Evolutionary conservation across 225 moss, liverwort and hornwort species (phyloP).

Genomic region (Anthoceros angustus): DNA sequence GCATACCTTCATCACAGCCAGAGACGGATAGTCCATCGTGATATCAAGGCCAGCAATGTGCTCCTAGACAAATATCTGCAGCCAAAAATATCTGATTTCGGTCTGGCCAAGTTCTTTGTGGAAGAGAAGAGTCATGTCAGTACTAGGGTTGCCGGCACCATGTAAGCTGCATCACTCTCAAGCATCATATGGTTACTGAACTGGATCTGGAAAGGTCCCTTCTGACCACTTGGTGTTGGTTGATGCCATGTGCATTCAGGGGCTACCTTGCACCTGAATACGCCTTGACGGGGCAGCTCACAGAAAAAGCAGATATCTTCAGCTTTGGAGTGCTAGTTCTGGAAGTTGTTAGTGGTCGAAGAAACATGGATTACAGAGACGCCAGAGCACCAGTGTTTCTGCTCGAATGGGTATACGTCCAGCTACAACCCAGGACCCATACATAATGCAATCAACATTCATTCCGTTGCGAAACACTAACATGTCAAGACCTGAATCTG

Average conservation of each 20-base stretch:
- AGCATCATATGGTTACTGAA: neutral
- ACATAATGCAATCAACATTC: too few relatives aligned
- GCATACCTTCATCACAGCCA: neutral
- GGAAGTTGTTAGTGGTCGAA: constrained; percentile 6
- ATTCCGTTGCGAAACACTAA: neutral
- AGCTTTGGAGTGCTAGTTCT: constrained; percentile 5
- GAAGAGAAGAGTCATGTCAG: neutral
- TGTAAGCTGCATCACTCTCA: neutral
- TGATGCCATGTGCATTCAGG: constrained; percentile 1
- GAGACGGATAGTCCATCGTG: neutral
- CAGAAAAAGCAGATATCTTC: constrained; percentile 6
- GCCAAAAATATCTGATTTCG: neutral
- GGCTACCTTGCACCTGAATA: constrained; percentile 8
- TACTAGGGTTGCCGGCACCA: neutral
- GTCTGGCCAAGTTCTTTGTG: neutral
- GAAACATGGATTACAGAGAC: neutral
- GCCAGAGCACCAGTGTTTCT: neutral
- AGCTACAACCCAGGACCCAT: too few relatives aligned
- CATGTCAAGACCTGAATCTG: too few relatives aligned
- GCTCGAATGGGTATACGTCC: neutral
- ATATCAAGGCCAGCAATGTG: constrained; percentile 3
- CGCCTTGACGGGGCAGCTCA: neutral
- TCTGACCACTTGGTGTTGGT: neutral
- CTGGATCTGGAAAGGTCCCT: neutral
- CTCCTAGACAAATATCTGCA: neutral